Conservation (phyloP, 2,329 filamentous ascomycete genomes). For the Sclerotinia subarctica region DNA sequence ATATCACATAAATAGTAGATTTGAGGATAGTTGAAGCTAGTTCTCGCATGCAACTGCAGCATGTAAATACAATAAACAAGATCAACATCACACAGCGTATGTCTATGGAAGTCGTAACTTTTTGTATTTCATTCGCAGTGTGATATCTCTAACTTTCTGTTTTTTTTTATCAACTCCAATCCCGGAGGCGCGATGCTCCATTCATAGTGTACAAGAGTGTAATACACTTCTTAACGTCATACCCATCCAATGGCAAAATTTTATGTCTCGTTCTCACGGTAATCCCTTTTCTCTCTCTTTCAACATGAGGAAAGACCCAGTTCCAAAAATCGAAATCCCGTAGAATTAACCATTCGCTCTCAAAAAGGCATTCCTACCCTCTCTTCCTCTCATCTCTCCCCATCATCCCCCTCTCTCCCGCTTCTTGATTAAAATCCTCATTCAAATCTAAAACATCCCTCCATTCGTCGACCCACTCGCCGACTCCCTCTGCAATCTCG, state of each 20-base stretch:
- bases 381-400: too few species aligned
- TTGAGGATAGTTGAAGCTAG: background rate
- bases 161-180: background rate
- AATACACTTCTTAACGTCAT: slow-evolving; percentile 11
- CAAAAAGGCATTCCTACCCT: background rate
- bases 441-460: slow-evolving; percentile 9
- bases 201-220: slow-evolving; percentile 18
- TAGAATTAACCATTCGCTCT: background rate
- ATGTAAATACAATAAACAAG: background rate
- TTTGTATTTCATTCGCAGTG: slow-evolving; percentile 1
- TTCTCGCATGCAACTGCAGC: background rate
- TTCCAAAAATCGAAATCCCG: too few species aligned
- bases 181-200: background rate
- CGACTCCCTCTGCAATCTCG: slow-evolving; percentile 36
- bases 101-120: background rate
- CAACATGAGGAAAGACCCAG: background rate
- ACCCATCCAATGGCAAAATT: background rate
- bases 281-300: background rate
- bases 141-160: slow-evolving; percentile 8
- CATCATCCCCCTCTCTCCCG: background rate
- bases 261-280: background rate
- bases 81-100: background rate
- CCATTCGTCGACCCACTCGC: background rate
- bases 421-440: background rate
- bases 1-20: background rate